Evolutionary conservation across 176 grass and related monocot genomes (phyloP), one percentile per base, ranked within the genome.

Genomic region (Stipa capillata): DNA sequence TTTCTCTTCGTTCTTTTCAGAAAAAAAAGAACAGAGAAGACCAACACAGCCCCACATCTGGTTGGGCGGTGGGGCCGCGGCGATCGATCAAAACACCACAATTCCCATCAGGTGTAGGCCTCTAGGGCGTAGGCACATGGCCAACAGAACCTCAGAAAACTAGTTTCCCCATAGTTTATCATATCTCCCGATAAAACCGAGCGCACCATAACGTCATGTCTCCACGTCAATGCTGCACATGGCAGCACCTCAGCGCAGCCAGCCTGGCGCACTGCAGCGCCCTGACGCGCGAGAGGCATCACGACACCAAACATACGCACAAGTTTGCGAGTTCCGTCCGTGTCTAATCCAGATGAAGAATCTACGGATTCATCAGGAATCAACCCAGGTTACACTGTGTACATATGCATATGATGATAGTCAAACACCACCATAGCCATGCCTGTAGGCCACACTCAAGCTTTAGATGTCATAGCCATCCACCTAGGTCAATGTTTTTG

Each of bases 141-240:
- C 0, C 29, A 5, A 77, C 21, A 39, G 77, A 21, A 39, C 49
- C 60, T 5, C 16, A 13, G 70, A 17, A 60, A 76, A n/a, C 23
- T 5, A 57, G 47, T 57, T 65, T 27, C 5, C 11, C 45, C 11
- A 2, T 66, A 74, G 60, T 81, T 81, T 68, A 86, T 81, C 21
- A 74, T 88, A 88, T 88, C 86, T 17, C 28, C 75, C 75, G 68
- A 28, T 62, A 70, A 67, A 84, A 60, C 75, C 17, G 75, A 84
- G 81, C 60, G 60, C 25, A 8, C 81, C 86, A 79, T 84, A 40
- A 34, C 86, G 81, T 52, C 67, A 60, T 88, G 81, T 84, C 50
- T 67, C 76, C 66, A 79, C 61, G 51, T 29, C 58, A 18, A 7
- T 54, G 64, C 56, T 50, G 73, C 85, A 83, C 85, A 65, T 83